A percentile compares a stretch with the other conserved stretches of the same genome.
Conservation (phyloP, 2,329 filamentous ascomycete species). For the Colletotrichum camelliae region DNA sequence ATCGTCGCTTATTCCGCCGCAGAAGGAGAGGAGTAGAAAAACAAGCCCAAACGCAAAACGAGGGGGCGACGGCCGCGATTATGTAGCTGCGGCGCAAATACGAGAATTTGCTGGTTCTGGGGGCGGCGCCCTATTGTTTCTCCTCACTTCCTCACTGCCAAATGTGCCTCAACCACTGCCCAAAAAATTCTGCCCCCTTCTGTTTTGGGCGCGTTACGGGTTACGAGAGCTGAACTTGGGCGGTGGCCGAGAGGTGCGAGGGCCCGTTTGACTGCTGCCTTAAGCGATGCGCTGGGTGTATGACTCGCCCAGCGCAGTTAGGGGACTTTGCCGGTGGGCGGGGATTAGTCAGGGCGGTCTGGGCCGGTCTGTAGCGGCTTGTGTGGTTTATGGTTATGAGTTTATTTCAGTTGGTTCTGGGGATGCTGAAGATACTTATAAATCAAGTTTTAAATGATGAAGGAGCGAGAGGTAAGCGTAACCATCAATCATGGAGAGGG, state of each 20-base stretch:
- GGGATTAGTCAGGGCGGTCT: background rate
- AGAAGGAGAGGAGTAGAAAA: background rate
- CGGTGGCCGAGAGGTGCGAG: slow-evolving; percentile 8
- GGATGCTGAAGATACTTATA: no score
- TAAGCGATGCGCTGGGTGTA: background rate
- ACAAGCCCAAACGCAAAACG: background rate
- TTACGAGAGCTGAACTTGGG: background rate
- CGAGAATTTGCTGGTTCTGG: background rate
- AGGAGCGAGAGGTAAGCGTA: background rate
- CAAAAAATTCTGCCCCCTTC: background rate
- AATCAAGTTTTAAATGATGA: background rate
- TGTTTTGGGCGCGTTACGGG: slow-evolving; percentile 1
- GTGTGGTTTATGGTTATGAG: background rate
- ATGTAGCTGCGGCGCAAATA: slow-evolving; percentile 6
- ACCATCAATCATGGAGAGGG: fast-evolving
- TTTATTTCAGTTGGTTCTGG: background rate
- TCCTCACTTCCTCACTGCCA: background rate
- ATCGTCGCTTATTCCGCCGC: background rate
- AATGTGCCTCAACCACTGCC: background rate
- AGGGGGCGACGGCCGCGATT: background rate
- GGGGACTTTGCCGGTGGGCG: background rate
- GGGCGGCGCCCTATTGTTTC: background rate
- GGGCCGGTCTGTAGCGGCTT: background rate
- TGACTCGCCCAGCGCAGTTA: background rate
- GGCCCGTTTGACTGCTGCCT: background rate